Evolutionary conservation across 257 asterid species (phyloP).

Genomic region (Nicotiana sylvestris): DNA sequence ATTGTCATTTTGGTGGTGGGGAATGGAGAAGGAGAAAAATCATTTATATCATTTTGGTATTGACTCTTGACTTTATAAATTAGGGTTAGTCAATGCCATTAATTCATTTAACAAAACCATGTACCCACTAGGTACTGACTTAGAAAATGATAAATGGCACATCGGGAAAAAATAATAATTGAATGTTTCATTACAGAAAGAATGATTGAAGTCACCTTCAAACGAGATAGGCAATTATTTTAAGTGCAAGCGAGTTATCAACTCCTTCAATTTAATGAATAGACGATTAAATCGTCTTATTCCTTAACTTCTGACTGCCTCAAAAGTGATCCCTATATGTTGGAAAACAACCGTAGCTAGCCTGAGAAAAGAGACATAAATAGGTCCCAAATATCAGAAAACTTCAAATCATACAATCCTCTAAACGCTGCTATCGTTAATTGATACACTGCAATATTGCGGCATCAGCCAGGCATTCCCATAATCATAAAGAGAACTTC

Average conservation of each 20-base stretch:
- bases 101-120: not conserved
- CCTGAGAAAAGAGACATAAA: too few species aligned
- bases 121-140: too few species aligned
- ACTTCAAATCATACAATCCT: not conserved
- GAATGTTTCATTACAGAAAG: not conserved
- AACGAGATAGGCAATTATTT: not conserved
- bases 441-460: not conserved
- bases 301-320: too few species aligned
- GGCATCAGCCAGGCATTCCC: not conserved
- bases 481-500: not conserved
- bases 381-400: not conserved
- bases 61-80: not conserved
- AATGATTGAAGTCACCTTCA: not conserved
- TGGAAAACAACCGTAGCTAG: too few species aligned
- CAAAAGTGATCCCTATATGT: not conserved
- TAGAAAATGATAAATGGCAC: not conserved
- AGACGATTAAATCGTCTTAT: not conserved
- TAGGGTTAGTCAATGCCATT: not conserved
- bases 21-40: not conserved
- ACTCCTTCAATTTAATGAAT: not conserved
- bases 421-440: not conserved
- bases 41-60: not conserved
- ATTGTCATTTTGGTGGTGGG: not conserved
- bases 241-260: not conserved
- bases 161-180: not conserved